Evolutionary conservation across 805 yeast species (phyloP).

Genomic region (Candida piceae): DNA sequence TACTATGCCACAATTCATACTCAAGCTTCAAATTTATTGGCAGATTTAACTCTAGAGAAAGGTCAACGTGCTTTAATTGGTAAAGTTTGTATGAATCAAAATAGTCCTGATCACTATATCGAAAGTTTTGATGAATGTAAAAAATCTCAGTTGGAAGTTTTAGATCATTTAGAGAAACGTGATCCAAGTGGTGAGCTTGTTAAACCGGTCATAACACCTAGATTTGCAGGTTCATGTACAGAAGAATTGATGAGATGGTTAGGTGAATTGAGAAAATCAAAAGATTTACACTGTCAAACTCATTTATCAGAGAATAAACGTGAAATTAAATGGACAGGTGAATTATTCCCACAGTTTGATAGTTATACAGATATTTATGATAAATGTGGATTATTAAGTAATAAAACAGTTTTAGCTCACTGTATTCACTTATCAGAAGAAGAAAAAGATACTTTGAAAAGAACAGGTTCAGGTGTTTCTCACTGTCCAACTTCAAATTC

Average conservation of each 20-base stretch:
- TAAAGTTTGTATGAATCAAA: conserved; percentile 88
- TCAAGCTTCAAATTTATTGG: conserved; percentile 69
- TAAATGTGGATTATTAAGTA: conserved; percentile 50
- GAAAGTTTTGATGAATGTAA: conserved; percentile 54
- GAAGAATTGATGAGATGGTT: conserved; percentile 55
- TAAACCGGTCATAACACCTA: conserved; percentile 79
- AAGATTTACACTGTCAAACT: conserved; percentile 72
- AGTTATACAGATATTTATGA: conserved; percentile 78
- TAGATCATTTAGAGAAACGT: conserved; percentile 47
- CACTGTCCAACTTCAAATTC: conserved; percentile 95
- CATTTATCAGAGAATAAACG: conserved; percentile 79
- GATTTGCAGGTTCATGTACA: conserved; percentile 90
- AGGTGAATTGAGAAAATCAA: conserved; percentile 48
- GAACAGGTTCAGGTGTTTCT: conserved; percentile 62
- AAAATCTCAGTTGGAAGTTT: conserved; percentile 48
- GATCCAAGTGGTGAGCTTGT: conserved; percentile 52
- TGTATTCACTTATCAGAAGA: conserved; percentile 68
- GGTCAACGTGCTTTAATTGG: conserved; percentile 93
- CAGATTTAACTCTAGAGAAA: conserved; percentile 54
- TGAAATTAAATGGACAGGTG: conserved; percentile 71
- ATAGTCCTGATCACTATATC: conserved; percentile 66
- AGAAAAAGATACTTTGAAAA: conserved; percentile 56
- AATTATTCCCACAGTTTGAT: conserved; percentile 65
- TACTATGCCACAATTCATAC: conserved; percentile 88
- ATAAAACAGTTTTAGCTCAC: conserved; percentile 80